These are phyloP conservation scores for Apiosordaria backusii DNA, from an alignment of 495 filamentous ascomycete genomes.

Conservation along the genomic window DNA sequence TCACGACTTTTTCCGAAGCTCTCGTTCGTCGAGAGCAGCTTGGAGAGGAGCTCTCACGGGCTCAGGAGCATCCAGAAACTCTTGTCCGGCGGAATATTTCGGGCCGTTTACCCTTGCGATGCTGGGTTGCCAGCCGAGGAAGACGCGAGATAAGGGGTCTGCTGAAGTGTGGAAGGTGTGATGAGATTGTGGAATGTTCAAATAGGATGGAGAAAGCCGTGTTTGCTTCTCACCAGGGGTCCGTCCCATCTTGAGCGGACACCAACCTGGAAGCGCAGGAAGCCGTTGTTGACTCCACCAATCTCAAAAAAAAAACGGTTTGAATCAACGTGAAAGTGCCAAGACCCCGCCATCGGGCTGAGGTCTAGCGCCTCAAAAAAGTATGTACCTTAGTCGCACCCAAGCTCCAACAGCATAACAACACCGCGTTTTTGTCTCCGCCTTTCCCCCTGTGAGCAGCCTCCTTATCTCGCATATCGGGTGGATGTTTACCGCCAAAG, in stretches of 20 bases:
- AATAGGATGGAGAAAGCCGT: background rate
- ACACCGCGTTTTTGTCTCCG: background rate
- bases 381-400: background rate
- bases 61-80: background rate
- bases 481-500: background rate
- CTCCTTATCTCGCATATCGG: constrained; percentile 12
- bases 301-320: background rate
- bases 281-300: background rate
- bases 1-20: constrained; percentile 1
- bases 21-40: background rate
- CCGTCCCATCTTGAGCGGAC: background rate
- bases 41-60: background rate
- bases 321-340: background rate
- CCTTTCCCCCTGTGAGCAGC: constrained; percentile 1
- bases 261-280: background rate
- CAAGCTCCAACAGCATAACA: background rate
- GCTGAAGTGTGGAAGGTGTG: background rate
- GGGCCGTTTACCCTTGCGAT: constrained; percentile 17
- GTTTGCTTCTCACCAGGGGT: background rate
- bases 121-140: constrained; percentile 16
- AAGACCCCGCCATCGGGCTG: background rate
- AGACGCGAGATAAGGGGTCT: constrained; percentile 18
- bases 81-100: constrained; percentile 13
- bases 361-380: background rate
- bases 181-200: background rate